Base-by-base conservation (phyloP, 164 flowering plant genomes). In the Tetracentron sinense region DNA sequence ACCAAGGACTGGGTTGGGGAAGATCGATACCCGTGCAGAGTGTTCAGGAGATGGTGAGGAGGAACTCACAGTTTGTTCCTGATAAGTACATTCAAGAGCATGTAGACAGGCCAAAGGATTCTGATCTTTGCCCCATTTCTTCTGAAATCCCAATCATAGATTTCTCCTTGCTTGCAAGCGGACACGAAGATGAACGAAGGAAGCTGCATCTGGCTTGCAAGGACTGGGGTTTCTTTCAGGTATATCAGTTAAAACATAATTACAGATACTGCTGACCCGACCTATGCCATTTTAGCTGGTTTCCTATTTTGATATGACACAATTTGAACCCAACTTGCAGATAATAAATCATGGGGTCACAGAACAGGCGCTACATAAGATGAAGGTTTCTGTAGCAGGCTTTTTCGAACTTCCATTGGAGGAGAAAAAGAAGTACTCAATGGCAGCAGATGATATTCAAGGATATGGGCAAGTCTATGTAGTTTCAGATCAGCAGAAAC, bases 211-310 rank as follows among this genome's bases (percentile, higher is more conserved):
- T 30, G 17, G 76, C 74, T 63, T 72, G 72, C 74, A 63, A 28
- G 31, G 61, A 69, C 17, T 76, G 76, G 79, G 74, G 76, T 19
- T 72, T 76, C 64, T 72, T 72, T 49, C 66, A 61, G 66, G 68
- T 74, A 58, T 21, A 20, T 26, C 35, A 49, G 22, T 49, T 3
- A n/a, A n/a, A 49, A 19, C 38, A n/a, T n/a, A n/a, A n/a, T 23
- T 22, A 49, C 53, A 49, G 8, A 6, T 49, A 49, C 6, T 49
- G 25, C 53, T 29, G 8, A 14, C 57, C 27, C 17, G 11, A 29
- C 17, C 6, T 25, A 21, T 17, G 10, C 42, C 42, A 4, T 16
- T 10, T 22, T 42, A 1, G 16, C 15, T 55, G 14, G 42, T 38
- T 49, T 61, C 6, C 42, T 50, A 30, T 1, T 12, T 6, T 22